These are phyloP conservation scores for Medicago arabica DNA, from an alignment of 306 rosid species.

Conservation along the genomic window DNA sequence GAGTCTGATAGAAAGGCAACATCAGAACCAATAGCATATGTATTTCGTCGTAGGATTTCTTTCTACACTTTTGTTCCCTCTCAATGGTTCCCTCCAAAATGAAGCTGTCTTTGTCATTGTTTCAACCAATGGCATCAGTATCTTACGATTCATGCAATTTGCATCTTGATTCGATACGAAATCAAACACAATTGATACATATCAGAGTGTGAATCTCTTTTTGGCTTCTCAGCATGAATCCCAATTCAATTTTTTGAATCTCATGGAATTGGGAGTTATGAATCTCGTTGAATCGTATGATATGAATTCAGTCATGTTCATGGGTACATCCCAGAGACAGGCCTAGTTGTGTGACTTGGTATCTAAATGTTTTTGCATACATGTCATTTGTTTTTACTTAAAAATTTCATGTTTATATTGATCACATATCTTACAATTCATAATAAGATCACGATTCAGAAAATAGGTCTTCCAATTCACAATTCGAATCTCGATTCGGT, in stretches of 20 bases:
- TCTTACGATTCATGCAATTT: background rate
- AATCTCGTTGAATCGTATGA: background rate
- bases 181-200: background rate
- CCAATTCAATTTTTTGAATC: background rate
- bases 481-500: background rate
- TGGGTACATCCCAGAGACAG: background rate
- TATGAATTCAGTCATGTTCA: background rate
- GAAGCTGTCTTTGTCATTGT: background rate
- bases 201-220: background rate
- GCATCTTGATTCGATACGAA: background rate
- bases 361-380: background rate
- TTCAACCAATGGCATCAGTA: background rate
- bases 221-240: background rate
- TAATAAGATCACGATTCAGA: background rate
- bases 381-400: background rate
- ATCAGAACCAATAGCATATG: background rate
- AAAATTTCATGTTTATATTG: background rate
- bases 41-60: background rate
- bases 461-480: background rate
- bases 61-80: background rate
- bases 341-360: background rate
- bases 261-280: background rate
- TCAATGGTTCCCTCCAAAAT: background rate
- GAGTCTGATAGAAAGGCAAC: background rate
- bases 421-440: background rate